These are phyloP conservation scores for Saprolegnia parasitica DNA, from an alignment of 352 stramenopile genomes.

Conservation along the genomic window DNA sequence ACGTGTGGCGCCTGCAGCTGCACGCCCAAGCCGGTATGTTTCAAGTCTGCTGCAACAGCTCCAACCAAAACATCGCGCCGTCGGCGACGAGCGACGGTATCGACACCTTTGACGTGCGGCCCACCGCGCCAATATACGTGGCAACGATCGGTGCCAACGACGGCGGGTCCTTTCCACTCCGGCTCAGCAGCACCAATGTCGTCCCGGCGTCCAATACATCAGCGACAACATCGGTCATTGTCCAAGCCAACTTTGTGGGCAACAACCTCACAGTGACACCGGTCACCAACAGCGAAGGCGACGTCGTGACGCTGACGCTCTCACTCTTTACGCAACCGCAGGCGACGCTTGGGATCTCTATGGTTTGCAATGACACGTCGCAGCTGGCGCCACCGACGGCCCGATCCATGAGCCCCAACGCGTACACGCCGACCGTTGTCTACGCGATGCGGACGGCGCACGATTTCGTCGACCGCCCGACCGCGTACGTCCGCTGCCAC, in stretches of 20 bases:
- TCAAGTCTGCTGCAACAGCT: neutral
- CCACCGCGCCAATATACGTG: neutral
- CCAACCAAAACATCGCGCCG: neutral
- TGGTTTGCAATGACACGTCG: conserved; percentile 33
- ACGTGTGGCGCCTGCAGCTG: neutral
- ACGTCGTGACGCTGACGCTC: conserved; percentile 30
- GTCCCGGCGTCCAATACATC: conserved; percentile 1
- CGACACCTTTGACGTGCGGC: neutral
- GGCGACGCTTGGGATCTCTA: conserved; percentile 35
- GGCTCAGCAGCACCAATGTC: neutral
- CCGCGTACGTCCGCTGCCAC: conserved; percentile 29
- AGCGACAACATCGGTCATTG: neutral
- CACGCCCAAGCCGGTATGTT: neutral
- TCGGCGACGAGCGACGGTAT: neutral
- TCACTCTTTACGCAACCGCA: conserved; percentile 42
- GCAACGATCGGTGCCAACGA: neutral
- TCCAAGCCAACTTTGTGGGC: conserved; percentile 33
- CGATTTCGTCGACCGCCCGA: conserved; percentile 52
- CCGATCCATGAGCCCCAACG: conserved; percentile 33
- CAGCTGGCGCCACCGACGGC: conserved; percentile 28
- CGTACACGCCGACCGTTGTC: conserved; percentile 37
- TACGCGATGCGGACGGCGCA: conserved; percentile 44
- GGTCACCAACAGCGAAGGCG: conserved; percentile 45
- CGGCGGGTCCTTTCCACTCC: neutral
- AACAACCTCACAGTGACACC: conserved; percentile 39